Evolutionary conservation across 352 stramenopile genomes (phyloP).

Genomic region (Globisporangium paddicum): DNA sequence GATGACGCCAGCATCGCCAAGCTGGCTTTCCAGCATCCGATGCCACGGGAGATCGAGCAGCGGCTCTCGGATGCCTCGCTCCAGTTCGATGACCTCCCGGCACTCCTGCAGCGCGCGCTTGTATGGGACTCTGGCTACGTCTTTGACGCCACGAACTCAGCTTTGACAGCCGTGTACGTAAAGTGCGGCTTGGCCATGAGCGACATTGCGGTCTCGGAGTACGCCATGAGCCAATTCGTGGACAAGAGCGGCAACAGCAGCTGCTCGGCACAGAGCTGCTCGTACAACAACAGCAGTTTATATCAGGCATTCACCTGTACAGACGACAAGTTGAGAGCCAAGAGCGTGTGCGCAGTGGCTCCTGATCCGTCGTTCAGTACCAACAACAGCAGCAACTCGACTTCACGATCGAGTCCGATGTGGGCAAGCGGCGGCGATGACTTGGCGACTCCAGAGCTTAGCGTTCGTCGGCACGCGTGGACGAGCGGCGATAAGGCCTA

Average conservation of each 20-base stretch:
- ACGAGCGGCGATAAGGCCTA: conserved; percentile 12
- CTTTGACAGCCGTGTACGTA: conserved; percentile 20
- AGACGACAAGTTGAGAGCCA: conserved; percentile 11
- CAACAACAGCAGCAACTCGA: background rate
- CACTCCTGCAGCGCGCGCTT: conserved; percentile 25
- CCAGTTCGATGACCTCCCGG: conserved; percentile 18
- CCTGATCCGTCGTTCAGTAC: background rate
- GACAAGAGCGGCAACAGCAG: conserved; percentile 6
- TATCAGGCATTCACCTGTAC: conserved; percentile 17
- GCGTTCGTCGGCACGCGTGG: conserved; percentile 21
- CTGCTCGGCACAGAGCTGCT: conserved; percentile 17
- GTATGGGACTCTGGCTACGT: conserved; percentile 35
- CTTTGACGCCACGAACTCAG: background rate
- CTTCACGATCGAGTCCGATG: background rate
- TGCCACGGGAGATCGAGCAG: conserved; percentile 18
- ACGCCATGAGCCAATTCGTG: no score
- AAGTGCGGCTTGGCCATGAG: conserved; percentile 26
- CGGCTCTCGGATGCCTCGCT: conserved; percentile 15
- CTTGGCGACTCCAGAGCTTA: conserved; percentile 11
- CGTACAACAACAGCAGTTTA: background rate
- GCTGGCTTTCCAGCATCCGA: background rate
- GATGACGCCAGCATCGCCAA: background rate
- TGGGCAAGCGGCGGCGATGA: conserved; percentile 19
- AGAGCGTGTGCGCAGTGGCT: conserved; percentile 6
- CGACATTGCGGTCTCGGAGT: conserved; percentile 23